Evolutionary conservation across 805 yeast species (phyloP).

Genomic region (Wickerhamiella brachini): DNA sequence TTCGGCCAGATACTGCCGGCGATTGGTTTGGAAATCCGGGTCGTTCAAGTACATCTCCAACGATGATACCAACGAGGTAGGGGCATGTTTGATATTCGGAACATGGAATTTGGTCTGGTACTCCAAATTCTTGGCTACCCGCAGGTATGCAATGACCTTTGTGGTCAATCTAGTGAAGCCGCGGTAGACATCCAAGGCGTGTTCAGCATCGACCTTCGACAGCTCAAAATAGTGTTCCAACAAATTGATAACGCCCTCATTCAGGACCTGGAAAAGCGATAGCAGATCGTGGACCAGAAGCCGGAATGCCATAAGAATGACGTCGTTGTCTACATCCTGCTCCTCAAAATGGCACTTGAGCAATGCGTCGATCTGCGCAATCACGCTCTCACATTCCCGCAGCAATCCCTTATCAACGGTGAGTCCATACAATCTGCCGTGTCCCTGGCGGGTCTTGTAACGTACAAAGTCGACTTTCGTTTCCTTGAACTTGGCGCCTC

Average conservation of each 20-base stretch:
- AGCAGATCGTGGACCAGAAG: slow-evolving; percentile 81
- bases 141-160: slow-evolving; percentile 73
- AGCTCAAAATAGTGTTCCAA: slow-evolving; percentile 92
- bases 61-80: slow-evolving; percentile 77
- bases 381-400: slow-evolving; percentile 75
- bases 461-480: slow-evolving; percentile 67
- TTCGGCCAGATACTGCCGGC: slow-evolving; percentile 64
- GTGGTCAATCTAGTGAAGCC: slow-evolving; percentile 75
- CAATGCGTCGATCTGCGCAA: slow-evolving; percentile 63
- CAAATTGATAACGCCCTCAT: slow-evolving; percentile 90
- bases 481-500: slow-evolving; percentile 55
- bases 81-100: slow-evolving; percentile 94
- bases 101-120: slow-evolving; percentile 78
- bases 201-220: slow-evolving; percentile 71
- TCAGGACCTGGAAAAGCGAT: slow-evolving; percentile 73
- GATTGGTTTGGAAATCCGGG: slow-evolving; percentile 66
- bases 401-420: slow-evolving; percentile 66
- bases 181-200: slow-evolving; percentile 73
- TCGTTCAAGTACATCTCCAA: slow-evolving; percentile 82
- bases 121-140: slow-evolving; percentile 81
- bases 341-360: slow-evolving; percentile 64
- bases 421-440: slow-evolving; percentile 50
- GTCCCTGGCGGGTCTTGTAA: slow-evolving; percentile 32
- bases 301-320: slow-evolving; percentile 70
- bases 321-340: slow-evolving; percentile 71